A percentile compares a stretch with the other conserved stretches of the same genome.
Evolutionary conservation across 2,329 filamentous ascomycete species (phyloP).

Genomic region (Fusarium buharicum): DNA sequence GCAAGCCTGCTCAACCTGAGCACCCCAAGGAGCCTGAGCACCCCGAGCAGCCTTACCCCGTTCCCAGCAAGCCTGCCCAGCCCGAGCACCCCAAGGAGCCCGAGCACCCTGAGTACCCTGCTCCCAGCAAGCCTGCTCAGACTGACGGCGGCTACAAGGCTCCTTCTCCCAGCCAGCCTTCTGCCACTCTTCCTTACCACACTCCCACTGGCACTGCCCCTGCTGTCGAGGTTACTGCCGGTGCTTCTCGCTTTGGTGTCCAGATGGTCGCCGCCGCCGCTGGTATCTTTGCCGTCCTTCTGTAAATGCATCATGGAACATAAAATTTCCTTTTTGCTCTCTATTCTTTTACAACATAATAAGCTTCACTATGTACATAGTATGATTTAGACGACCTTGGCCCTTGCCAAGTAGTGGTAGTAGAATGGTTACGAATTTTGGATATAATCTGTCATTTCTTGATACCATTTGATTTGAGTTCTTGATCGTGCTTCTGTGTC

Average conservation of each 20-base stretch:
- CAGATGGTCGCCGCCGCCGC: slow-evolving; percentile 47
- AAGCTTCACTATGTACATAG: slow-evolving; percentile 47
- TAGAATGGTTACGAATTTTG: slow-evolving; percentile 44
- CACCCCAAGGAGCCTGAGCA: slow-evolving; percentile 3
- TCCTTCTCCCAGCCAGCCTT: slow-evolving; percentile 33
- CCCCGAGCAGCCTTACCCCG: not conserved
- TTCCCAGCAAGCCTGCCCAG: slow-evolving; percentile 6
- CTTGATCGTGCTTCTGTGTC: not conserved
- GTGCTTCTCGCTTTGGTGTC: slow-evolving; percentile 49
- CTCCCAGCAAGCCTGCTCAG: slow-evolving; percentile 18
- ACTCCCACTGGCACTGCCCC: slow-evolving; percentile 34
- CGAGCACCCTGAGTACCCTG: slow-evolving; percentile 9
- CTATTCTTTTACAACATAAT: slow-evolving; percentile 43
- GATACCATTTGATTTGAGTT: slow-evolving; percentile 22
- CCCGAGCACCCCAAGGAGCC: slow-evolving; percentile 16
- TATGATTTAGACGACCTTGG: slow-evolving; percentile 44
- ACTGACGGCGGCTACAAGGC: slow-evolving; percentile 23
- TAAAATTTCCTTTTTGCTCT: slow-evolving; percentile 36
- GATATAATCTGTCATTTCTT: slow-evolving; percentile 25
- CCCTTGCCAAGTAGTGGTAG: slow-evolving; percentile 34
- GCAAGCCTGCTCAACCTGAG: slow-evolving; percentile 9
- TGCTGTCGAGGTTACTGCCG: slow-evolving; percentile 44
- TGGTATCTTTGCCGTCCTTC: slow-evolving; percentile 49
- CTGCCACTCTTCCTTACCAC: slow-evolving; percentile 35
- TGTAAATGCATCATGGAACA: slow-evolving; percentile 46